A percentile compares a stretch with the other conserved stretches of the same genome.
phyloP scores from a whole-genome alignment of 441 rosid genomes.

The Mallotus japonicus region DNA sequence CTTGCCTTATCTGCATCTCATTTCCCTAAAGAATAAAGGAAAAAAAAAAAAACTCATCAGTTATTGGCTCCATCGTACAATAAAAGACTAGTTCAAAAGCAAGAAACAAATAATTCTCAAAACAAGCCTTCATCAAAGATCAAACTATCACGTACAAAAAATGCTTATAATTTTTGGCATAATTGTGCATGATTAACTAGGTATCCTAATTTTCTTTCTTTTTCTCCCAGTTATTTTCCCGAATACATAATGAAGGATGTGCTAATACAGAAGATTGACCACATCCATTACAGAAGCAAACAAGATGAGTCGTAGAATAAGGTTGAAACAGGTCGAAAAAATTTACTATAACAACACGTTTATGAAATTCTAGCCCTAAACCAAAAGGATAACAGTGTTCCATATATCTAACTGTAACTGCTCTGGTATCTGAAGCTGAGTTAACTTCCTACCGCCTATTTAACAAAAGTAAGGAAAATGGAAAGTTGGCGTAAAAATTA shows the following conservation, averaged over 20 bases:
- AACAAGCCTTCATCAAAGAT: too few species aligned
- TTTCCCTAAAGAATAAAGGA: conserved; percentile 47
- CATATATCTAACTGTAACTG: background rate
- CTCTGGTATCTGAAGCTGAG: background rate
- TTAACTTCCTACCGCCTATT: background rate
- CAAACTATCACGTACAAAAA: background rate
- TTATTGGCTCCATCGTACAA: background rate
- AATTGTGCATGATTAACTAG: background rate
- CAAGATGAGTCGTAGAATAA: background rate
- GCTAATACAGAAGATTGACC: background rate
- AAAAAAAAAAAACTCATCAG: background rate
- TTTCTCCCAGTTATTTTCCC: background rate
- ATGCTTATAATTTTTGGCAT: background rate
- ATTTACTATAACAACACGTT: background rate
- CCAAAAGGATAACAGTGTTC: background rate
- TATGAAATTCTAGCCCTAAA: background rate
- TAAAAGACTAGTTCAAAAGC: too few species aligned
- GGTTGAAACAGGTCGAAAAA: background rate
- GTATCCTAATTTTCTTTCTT: background rate
- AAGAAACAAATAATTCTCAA: too few species aligned
- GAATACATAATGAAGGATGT: background rate
- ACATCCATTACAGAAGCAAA: background rate
- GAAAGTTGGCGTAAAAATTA: background rate
- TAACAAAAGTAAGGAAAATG: background rate
- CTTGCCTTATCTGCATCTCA: conserved; percentile 65